Percentiles rank a stretch among this genome's conserved stretches.
phyloP scores from a whole-genome alignment of 2,329 filamentous ascomycete genomes.

The Bipolaris cookei region DNA sequence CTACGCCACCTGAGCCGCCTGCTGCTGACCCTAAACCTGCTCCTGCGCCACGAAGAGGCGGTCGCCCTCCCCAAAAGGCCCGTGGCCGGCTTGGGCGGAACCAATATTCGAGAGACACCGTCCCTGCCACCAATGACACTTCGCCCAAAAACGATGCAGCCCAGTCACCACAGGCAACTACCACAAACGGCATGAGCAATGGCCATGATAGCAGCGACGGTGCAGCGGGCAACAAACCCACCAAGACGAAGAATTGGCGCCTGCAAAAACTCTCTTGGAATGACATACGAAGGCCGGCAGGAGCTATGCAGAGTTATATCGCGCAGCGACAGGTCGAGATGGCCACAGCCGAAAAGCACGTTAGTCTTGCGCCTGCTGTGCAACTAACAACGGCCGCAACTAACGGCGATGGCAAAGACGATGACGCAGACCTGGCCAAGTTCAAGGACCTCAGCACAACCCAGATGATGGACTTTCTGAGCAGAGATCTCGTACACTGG shows the following conservation, averaged over 20 bases:
- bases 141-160: constrained; percentile 41
- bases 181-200: constrained; percentile 43
- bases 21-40: constrained; percentile 35
- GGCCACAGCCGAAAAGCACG: constrained; percentile 62
- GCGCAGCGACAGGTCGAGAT: constrained; percentile 87
- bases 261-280: constrained; percentile 74
- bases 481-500: constrained; percentile 81
- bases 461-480: constrained; percentile 91
- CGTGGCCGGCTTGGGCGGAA: constrained; percentile 47
- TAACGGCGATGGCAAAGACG: constrained; percentile 52
- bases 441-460: constrained; percentile 79
- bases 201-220: constrained; percentile 60
- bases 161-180: constrained; percentile 41
- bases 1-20: constrained; percentile 36
- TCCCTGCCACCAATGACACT: constrained; percentile 42
- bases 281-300: constrained; percentile 84
- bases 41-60: constrained; percentile 41
- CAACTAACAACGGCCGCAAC: constrained; percentile 26
- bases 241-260: constrained; percentile 64
- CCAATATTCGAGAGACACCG: constrained; percentile 46
- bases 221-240: constrained; percentile 63
- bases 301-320: constrained; percentile 88
- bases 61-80: constrained; percentile 44
- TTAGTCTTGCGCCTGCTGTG: constrained; percentile 33
- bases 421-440: constrained; percentile 38